Evolutionary conservation across 2,329 filamentous ascomycete genomes (phyloP), one percentile per base, ranked within the genome.

Genomic region (Teratosphaeria nubilosa): DNA sequence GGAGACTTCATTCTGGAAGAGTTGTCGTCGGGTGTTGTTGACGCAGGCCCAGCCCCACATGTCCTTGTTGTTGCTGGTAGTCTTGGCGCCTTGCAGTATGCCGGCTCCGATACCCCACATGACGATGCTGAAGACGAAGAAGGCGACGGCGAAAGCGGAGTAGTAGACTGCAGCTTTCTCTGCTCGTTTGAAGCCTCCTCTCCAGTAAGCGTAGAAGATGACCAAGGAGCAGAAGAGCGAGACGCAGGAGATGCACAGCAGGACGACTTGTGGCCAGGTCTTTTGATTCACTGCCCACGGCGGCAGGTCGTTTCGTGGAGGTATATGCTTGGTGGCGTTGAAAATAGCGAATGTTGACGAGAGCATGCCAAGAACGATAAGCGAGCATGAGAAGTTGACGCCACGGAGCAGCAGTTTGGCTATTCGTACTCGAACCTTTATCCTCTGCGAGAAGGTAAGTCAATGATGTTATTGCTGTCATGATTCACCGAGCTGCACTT

Each of bases 11-110:
- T 91, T 79, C 61, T 84, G 72, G 73, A 92, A 97, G 56, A 96
- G 77, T 55, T 90, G 76, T 57, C 86, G 78, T 32, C 69, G 86
- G 64, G 86, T 84, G 73, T 96, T 97, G 68, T 95, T 82, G 58
- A 91, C 87, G 74, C 94, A 99, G n/a, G 90, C 85, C 94, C 94
- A 99, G 60, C 92, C 91, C 94, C 94, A 99, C 74, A 99, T 83
- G 74, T 99, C 94, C 74, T 96, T 85, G 69, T 88, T 88, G 63
- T 83, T 77, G 69, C 83, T 84, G 70, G 82, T 88, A 68, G 84
- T 82, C 72, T 86, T 88, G 58, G 85, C 84, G 67, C 87, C 83
- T 72, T 97, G 91, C 68, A 96, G 83, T 58, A 96, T 76, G 59
- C 86, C 90, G 45, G 91, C 91, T 32, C 90, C 91, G 34, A 94